Evolutionary conservation across 225 moss, liverwort and hornwort genomes (phyloP).

Genomic region (Sphagnum contortum): DNA sequence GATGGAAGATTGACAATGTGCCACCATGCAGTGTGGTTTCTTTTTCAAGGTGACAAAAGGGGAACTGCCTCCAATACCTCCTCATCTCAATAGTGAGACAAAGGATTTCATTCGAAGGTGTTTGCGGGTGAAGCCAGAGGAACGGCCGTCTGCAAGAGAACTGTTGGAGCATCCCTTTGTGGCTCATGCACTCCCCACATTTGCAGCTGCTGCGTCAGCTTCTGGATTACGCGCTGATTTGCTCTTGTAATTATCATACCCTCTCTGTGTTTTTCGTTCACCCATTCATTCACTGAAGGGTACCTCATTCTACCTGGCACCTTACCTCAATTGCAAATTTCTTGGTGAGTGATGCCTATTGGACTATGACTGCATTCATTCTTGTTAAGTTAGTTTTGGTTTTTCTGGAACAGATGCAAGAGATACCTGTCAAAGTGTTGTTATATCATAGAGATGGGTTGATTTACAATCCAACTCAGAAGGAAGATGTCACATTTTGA

Average conservation of each 20-base stretch:
- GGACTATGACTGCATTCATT: too few relatives aligned
- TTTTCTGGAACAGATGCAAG: too few relatives aligned
- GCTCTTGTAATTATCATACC: background rate
- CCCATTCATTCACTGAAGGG: too few relatives aligned
- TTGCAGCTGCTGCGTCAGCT: slow-evolving; percentile 15
- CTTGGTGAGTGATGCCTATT: too few relatives aligned
- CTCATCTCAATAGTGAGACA: slow-evolving; percentile 48
- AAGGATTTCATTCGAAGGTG: slow-evolving; percentile 65
- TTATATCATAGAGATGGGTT: too few relatives aligned
- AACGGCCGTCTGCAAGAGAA: slow-evolving; percentile 65
- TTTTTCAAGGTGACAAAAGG: slow-evolving; percentile 70
- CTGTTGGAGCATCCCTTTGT: slow-evolving; percentile 75
- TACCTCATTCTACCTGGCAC: too few relatives aligned
- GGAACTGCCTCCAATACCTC: slow-evolving; percentile 79
- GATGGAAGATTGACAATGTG: too few relatives aligned
- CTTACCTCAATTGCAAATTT: too few relatives aligned
- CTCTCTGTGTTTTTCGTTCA: background rate
- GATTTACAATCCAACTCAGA: too few relatives aligned
- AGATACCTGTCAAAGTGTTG: too few relatives aligned
- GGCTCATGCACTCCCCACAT: slow-evolving; percentile 40
- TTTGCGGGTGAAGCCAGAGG: slow-evolving; percentile 53
- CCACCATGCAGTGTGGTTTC: slow-evolving; percentile 44
- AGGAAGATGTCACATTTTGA: too few relatives aligned
- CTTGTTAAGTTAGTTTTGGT: too few relatives aligned
- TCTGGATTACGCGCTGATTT: slow-evolving; percentile 3